phyloP scores from a whole-genome alignment of 2,329 filamentous ascomycete genomes.

The Colletotrichum kahawae region DNA sequence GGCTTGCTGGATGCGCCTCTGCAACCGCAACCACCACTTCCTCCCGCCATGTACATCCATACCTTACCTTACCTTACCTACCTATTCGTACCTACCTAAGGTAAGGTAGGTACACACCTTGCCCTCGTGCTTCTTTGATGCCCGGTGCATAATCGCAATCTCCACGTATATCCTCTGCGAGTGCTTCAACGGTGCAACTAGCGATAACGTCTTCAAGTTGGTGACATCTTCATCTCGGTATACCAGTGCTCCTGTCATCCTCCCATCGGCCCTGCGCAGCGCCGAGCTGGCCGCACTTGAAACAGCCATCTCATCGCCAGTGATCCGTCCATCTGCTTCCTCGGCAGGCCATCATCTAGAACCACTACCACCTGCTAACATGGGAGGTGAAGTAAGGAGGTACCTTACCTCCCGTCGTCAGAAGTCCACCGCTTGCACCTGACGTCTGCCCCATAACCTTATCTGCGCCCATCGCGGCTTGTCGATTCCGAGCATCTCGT shows the following conservation, averaged over 20 bases:
- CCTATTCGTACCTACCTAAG: too few relatives aligned
- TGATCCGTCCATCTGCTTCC: background rate
- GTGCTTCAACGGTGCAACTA: background rate
- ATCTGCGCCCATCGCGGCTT: background rate
- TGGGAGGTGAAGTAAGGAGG: background rate
- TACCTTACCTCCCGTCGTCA: background rate
- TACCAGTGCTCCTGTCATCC: background rate
- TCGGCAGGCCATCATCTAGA: background rate
- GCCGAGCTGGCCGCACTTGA: slow-evolving; percentile 3
- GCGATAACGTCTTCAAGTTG: background rate
- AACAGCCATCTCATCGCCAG: slow-evolving; percentile 10
- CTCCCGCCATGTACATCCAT: background rate
- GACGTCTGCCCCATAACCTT: background rate
- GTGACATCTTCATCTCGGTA: background rate
- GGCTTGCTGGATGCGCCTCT: background rate
- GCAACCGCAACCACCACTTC: background rate
- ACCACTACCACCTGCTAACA: background rate
- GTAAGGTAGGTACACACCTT: background rate
- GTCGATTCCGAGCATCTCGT: background rate
- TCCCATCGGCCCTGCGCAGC: background rate
- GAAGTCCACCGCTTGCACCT: background rate
- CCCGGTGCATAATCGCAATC: background rate
- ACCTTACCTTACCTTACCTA: background rate
- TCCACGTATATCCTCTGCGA: background rate
- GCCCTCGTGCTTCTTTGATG: background rate